Conservation (phyloP, 306 rosid species). For the Castanea crenata region DNA sequence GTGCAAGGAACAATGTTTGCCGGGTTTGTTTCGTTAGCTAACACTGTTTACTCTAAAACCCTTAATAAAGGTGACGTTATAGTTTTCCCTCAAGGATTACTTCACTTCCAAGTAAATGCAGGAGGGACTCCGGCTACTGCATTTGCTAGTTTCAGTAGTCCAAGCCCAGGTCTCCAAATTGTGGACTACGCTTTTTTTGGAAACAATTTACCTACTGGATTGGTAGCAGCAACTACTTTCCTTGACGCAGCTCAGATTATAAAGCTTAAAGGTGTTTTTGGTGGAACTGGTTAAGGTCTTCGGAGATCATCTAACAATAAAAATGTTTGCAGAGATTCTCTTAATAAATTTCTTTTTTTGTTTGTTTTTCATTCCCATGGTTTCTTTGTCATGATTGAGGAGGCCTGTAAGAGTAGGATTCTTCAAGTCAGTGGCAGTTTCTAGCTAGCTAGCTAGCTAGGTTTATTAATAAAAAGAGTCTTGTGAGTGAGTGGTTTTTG, state of each 20-base stretch:
- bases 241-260: slow-evolving; percentile 52
- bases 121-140: slow-evolving; percentile 31
- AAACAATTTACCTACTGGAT: slow-evolving; percentile 59
- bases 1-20: slow-evolving; percentile 52
- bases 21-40: slow-evolving; percentile 58
- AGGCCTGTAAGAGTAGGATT: background rate
- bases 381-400: background rate
- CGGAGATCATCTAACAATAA: background rate
- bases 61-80: slow-evolving; percentile 69
- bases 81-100: slow-evolving; percentile 79
- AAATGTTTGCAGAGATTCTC: background rate
- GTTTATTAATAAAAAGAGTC: background rate
- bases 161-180: slow-evolving; percentile 77
- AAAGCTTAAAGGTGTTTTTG: slow-evolving; percentile 91
- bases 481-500: background rate
- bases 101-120: slow-evolving; percentile 74
- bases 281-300: slow-evolving; percentile 47
- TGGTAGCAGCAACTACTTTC: slow-evolving; percentile 53
- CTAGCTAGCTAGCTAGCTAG: background rate
- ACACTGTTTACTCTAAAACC: slow-evolving; percentile 49
- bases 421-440: background rate
- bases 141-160: slow-evolving; percentile 57
- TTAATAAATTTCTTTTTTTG: too few relatives aligned
- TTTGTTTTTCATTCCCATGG: background rate
- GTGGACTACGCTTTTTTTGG: slow-evolving; percentile 63